These are phyloP conservation scores for Laetiporus sulphureus DNA, from an alignment of 1,284 basidiomycete species.

Conservation along the genomic window DNA sequence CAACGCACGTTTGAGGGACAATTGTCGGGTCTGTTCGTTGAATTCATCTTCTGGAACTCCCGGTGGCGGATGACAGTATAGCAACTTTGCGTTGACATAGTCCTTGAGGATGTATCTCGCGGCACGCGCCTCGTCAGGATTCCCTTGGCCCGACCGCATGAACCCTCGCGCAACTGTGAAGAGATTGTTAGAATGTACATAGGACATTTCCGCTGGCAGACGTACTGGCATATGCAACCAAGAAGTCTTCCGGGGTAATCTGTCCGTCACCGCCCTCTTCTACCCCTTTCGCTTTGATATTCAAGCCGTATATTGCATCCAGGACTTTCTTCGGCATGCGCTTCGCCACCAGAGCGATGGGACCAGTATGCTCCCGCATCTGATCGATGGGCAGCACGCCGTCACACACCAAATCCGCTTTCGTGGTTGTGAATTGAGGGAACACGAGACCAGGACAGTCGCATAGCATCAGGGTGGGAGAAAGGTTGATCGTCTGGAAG, in stretches of 20 bases:
- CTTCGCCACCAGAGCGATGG: conserved; percentile 74
- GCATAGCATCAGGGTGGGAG: conserved; percentile 85
- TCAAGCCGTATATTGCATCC: conserved; percentile 86
- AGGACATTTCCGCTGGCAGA: background rate
- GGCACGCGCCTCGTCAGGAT: conserved; percentile 93
- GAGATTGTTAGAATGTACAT: background rate
- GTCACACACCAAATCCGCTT: conserved; percentile 93
- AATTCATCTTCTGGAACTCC: conserved; percentile 64
- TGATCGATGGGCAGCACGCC: conserved; percentile 98
- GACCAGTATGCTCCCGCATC: conserved; percentile 91
- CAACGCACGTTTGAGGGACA: conserved; percentile 50
- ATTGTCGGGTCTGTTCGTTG: conserved; percentile 69
- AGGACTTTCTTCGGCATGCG: conserved; percentile 84
- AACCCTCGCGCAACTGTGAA: conserved; percentile 85
- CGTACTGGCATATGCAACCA: conserved; percentile 89
- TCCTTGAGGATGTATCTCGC: conserved; percentile 95
- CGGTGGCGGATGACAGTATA: conserved; percentile 89
- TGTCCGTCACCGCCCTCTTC: conserved; percentile 87
- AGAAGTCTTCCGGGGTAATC: conserved; percentile 78
- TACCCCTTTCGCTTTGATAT: conserved; percentile 56
- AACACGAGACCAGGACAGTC: conserved; percentile 99
- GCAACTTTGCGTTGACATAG: conserved; percentile 91
- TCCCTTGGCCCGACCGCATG: conserved; percentile 91
- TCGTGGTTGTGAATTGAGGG: conserved; percentile 95
- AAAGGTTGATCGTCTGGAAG: conserved; percentile 96